phyloP scores from a whole-genome alignment of 305 asterid species.

The Fraxinus nigra region DNA sequence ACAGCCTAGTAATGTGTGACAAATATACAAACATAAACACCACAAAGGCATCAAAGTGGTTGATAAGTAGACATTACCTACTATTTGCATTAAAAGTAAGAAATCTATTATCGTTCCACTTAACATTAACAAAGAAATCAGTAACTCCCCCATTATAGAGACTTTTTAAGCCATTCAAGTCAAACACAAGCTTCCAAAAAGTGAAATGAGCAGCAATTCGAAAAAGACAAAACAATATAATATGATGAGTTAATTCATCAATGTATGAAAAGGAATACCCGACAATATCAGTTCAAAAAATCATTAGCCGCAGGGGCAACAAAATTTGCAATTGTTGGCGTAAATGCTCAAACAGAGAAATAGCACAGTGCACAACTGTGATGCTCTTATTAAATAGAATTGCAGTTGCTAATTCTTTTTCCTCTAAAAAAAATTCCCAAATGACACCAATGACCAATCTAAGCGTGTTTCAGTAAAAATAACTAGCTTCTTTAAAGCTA shows the following conservation, averaged over 20 bases:
- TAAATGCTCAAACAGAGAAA: not conserved
- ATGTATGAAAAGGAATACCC: not conserved
- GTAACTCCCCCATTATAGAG: too few relatives aligned
- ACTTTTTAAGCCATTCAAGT: too few relatives aligned
- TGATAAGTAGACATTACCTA: too few relatives aligned
- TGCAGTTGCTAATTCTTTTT: not conserved
- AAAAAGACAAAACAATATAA: not conserved
- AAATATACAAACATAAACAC: too few relatives aligned
- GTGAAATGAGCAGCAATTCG: too few relatives aligned
- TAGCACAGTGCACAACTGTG: slow-evolving; percentile 17
- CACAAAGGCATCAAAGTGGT: too few relatives aligned
- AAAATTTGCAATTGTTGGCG: slow-evolving; percentile 23
- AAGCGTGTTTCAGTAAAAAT: not conserved
- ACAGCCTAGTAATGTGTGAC: too few relatives aligned
- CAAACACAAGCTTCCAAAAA: too few relatives aligned
- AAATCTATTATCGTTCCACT: too few relatives aligned
- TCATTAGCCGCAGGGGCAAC: slow-evolving; percentile 14
- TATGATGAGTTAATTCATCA: not conserved
- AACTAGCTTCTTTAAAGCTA: not conserved
- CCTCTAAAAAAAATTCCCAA: not conserved
- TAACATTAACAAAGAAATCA: too few relatives aligned
- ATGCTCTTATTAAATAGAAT: slow-evolving; percentile 25
- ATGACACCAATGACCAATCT: not conserved
- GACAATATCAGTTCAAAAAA: slow-evolving; percentile 3
- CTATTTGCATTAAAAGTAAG: too few relatives aligned